A percentile compares a stretch with the other conserved stretches of the same genome.
phyloP scores from a whole-genome alignment of 495 filamentous ascomycete genomes.

The Darksidea phi region DNA sequence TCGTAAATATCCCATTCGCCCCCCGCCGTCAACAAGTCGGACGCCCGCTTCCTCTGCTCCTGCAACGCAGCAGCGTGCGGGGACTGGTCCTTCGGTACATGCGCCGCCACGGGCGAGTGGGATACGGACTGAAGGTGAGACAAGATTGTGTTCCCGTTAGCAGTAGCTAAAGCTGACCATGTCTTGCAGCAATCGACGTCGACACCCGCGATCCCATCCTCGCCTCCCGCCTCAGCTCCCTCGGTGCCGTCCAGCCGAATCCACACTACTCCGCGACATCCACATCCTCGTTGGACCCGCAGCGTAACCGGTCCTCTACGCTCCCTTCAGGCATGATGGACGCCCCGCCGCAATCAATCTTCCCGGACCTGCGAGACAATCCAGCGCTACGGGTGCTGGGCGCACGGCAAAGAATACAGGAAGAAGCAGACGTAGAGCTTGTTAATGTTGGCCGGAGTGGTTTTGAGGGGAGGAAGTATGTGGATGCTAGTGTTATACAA shows the following conservation, averaged over 20 bases:
- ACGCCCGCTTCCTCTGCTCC: constrained; percentile 36
- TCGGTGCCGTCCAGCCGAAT: constrained; percentile 64
- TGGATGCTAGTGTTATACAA: constrained; percentile 62
- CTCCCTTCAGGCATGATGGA: constrained; percentile 31
- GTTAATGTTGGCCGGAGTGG: constrained; percentile 50
- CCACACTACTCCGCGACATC: constrained; percentile 59
- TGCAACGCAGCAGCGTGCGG: constrained; percentile 30
- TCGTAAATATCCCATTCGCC: constrained; percentile 57
- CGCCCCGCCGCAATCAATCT: constrained; percentile 36
- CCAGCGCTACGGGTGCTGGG: constrained; percentile 57
- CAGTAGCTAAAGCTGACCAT: neutral
- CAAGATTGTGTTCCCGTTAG: neutral
- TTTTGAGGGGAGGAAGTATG: constrained; percentile 53
- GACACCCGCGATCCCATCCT: constrained; percentile 66
- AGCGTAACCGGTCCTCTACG: constrained; percentile 12
- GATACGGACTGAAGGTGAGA: constrained; percentile 40
- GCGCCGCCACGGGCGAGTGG: constrained; percentile 39
- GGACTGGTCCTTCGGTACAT: constrained; percentile 43
- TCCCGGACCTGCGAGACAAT: constrained; percentile 53
- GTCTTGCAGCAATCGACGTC: constrained; percentile 57
- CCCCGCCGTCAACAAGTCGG: constrained; percentile 39
- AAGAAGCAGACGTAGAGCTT: constrained; percentile 58
- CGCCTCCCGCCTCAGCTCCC: constrained; percentile 58
- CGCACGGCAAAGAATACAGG: constrained; percentile 55
- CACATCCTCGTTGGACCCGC: constrained; percentile 44